Conservation (phyloP, 345 rosid genomes). For the Leavenworthia alabamica region DNA sequence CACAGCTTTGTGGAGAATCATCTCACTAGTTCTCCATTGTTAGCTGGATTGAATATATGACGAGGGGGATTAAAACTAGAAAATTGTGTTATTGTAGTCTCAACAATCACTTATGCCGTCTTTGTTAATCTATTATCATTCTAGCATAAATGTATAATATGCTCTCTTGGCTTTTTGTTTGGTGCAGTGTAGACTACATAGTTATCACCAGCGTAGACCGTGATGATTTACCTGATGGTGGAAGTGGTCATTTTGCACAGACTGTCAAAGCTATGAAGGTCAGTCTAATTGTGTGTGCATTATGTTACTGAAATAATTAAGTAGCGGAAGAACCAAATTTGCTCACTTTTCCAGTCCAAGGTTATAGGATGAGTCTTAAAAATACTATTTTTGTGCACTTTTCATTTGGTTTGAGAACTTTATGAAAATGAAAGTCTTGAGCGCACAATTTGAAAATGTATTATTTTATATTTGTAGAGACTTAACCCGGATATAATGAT, state of each 20-base stretch:
- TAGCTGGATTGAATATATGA: not conserved
- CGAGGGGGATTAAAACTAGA: not conserved
- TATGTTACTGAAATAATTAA: not conserved
- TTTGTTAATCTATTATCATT: not conserved
- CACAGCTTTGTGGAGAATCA: not conserved
- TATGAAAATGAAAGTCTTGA: not conserved
- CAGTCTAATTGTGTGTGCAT: conserved; percentile 3
- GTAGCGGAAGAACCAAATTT: not conserved
- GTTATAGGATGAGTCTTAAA: not conserved
- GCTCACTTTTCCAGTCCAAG: not conserved
- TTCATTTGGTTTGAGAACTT: not conserved
- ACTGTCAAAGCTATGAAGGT: conserved; percentile 95
- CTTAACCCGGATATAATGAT: conserved; percentile 92
- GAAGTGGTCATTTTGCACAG: conserved; percentile 95
- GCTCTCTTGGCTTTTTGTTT: conserved; percentile 6
- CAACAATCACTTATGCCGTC: not conserved
- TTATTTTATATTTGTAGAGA: conserved; percentile 40
- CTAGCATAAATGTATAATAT: conserved; percentile 5
- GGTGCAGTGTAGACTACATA: conserved; percentile 84
- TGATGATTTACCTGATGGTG: conserved; percentile 95
- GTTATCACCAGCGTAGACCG: conserved; percentile 98
- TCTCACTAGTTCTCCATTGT: not conserved
- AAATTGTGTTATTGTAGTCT: not conserved
- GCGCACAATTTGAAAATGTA: not conserved
- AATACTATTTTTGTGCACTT: not conserved